phyloP scores from a whole-genome alignment of 768 basidiomycete species.

The Calvatia gigantea region DNA sequence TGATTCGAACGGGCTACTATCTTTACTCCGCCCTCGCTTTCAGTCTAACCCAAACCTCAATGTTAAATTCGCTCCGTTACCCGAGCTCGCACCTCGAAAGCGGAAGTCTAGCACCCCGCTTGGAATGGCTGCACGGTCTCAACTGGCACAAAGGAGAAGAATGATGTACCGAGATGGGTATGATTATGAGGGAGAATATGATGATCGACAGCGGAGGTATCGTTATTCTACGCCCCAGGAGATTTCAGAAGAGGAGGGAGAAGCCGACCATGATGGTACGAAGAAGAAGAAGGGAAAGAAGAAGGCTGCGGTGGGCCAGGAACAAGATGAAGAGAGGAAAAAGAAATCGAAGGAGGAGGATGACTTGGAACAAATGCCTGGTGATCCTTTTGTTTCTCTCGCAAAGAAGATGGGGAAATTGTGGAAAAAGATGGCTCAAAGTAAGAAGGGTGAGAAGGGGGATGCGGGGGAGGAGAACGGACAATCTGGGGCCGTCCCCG shows the following conservation, averaged over 20 bases:
- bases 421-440: slow-evolving; percentile 41
- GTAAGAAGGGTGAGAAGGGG: slow-evolving; percentile 15
- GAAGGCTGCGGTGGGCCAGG: not conserved
- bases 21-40: slow-evolving; percentile 12
- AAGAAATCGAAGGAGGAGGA: slow-evolving; percentile 20
- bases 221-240: not conserved
- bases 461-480: slow-evolving; percentile 12
- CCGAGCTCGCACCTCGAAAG: slow-evolving; percentile 45
- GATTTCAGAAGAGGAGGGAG: not conserved
- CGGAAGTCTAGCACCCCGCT: slow-evolving; percentile 47
- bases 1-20: slow-evolving; percentile 9
- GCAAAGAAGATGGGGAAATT: slow-evolving; percentile 52
- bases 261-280: not conserved
- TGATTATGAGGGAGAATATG: slow-evolving; percentile 1
- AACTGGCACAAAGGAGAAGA: slow-evolving; percentile 35
- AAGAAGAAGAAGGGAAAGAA: slow-evolving; percentile 14
- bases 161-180: slow-evolving; percentile 7
- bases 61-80: slow-evolving; percentile 60
- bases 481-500: slow-evolving; percentile 9
- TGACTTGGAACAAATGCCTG: slow-evolving; percentile 12
- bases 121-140: slow-evolving; percentile 49
- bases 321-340: slow-evolving; percentile 27
- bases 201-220: not conserved
- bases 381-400: slow-evolving; percentile 46
- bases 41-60: slow-evolving; percentile 21